A percentile compares a stretch with the other conserved stretches of the same genome.
Evolutionary conservation across 2,329 filamentous ascomycete genomes (phyloP).

Genomic region (Parascedosporium putredinis): DNA sequence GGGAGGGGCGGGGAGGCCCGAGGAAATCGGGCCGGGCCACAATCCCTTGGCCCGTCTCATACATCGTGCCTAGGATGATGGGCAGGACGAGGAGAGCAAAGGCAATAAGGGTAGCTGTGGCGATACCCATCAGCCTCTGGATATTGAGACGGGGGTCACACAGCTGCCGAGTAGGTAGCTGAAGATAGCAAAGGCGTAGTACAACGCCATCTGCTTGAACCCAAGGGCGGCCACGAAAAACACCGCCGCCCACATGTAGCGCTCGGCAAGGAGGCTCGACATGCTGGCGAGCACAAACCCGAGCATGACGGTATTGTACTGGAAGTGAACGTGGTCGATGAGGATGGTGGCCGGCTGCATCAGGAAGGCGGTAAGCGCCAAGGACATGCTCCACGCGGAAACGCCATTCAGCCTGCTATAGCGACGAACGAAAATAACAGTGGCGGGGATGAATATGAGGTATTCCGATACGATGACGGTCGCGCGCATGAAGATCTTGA

Average conservation of each 20-base stretch:
- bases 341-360: constrained; percentile 87
- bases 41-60: constrained; percentile 56
- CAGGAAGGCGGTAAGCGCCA: constrained; percentile 80
- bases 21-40: constrained; percentile 45
- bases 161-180: constrained; percentile 83
- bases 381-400: constrained; percentile 69
- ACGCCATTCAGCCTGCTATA: constrained; percentile 68
- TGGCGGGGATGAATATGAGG: constrained; percentile 74
- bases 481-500: constrained; percentile 94
- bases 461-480: constrained; percentile 89
- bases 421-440: constrained; percentile 74
- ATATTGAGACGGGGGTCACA: constrained; percentile 63
- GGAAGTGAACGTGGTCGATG: constrained; percentile 91
- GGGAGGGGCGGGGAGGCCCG: constrained; percentile 51
- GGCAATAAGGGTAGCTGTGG: constrained; percentile 58
- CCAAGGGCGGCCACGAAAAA: constrained; percentile 92
- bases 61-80: constrained; percentile 59
- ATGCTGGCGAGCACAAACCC: constrained; percentile 79
- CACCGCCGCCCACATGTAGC: constrained; percentile 78
- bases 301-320: constrained; percentile 98
- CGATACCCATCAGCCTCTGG: constrained; percentile 62
- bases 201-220: constrained; percentile 99
- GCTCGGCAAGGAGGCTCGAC: constrained; percentile 77
- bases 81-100: constrained; percentile 71
- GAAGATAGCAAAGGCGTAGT: constrained; percentile 90